Evolutionary conservation across 2,329 filamentous ascomycete genomes (phyloP), one percentile per base, ranked within the genome.

Genomic region (Cladobotryum mycophilum): DNA sequence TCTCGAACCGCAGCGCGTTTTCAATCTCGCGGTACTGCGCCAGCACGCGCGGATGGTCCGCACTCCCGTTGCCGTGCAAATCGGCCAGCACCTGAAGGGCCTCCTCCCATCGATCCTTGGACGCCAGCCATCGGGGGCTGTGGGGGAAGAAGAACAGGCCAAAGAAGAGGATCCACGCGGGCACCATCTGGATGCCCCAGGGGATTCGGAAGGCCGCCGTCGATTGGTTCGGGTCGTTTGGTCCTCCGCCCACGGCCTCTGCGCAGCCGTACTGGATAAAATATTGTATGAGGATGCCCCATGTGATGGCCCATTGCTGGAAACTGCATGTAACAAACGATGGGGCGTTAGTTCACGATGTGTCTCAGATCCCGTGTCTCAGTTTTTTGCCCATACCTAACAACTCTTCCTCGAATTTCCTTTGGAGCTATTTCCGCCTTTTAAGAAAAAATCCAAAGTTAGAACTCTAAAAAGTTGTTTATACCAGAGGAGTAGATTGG

Each of bases 301-400:
- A 85, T 2, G 82, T 86, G 41, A 88, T 86, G 25, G 81, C 82
- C 80, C 82, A 85, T 62, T 87, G 84, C 59, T 88, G 83, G 3
- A 85, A 67, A 2, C 64, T 64, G 25, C 25, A 30, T 30, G 25
- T 11, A 30, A 30, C 25, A 6, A 30, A 30, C 25, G 25, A 30
- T 30, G 25, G 7, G 25, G 9, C 9, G 25, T 30, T 30, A 30
- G 25, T 30, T 30, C 25, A 11, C 25, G 6, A 30, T 30, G 25
- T 30, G 25, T 30, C 25, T 30, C 9, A 30, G 25, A 30, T 30
- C 25, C 25, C 25, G 6, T 30, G 25, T 30, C 25, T 30, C 25
- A 30, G 25, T 30, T 30, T 30, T 3, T 30, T 30, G 3, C 18
- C 14, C 48, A 30, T 53, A 63, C 61, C 60, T 61, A 14, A 87